Percentiles rank a stretch among this genome's conserved stretches.
Conservation (phyloP, 2,329 filamentous ascomycete genomes). For the Huntiella abstrusa region DNA sequence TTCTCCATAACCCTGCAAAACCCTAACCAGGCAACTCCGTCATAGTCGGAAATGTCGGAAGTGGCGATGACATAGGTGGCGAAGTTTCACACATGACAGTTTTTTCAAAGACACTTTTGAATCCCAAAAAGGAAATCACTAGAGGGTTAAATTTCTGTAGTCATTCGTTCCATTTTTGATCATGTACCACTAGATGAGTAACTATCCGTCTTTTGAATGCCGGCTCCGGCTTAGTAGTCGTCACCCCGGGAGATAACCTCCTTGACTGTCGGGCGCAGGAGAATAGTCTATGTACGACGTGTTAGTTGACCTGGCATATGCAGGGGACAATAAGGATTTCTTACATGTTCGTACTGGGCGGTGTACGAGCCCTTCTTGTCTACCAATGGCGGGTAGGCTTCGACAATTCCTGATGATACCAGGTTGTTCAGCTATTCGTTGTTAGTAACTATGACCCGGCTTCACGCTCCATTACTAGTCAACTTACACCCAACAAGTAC, state of each 20-base stretch:
- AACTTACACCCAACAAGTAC: conserved; percentile 61
- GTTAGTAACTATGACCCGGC: background rate
- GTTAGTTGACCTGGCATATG: background rate
- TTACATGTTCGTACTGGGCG: conserved; percentile 74
- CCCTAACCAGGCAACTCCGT: background rate
- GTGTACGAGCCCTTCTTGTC: conserved; percentile 80
- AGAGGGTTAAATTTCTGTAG: no score
- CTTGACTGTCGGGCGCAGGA: conserved; percentile 55
- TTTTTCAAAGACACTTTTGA: no score
- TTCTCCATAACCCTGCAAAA: background rate
- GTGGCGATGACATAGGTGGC: no score
- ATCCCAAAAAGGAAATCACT: no score
- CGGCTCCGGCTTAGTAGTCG: conserved; percentile 37
- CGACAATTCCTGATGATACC: conserved; percentile 58
- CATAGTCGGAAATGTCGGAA: no score
- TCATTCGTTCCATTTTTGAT: no score
- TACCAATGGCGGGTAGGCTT: conserved; percentile 64
- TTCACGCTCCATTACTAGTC: conserved; percentile 14
- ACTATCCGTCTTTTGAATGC: no score
- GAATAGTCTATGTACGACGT: conserved; percentile 33
- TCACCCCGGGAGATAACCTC: conserved; percentile 64
- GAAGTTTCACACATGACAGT: no score
- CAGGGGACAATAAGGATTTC: conserved; percentile 19
- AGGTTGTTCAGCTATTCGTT: conserved; percentile 52
- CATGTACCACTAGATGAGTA: no score